Base-by-base conservation (phyloP, 2,329 filamentous ascomycete genomes). In the Cladophialophora chaetospira region DNA sequence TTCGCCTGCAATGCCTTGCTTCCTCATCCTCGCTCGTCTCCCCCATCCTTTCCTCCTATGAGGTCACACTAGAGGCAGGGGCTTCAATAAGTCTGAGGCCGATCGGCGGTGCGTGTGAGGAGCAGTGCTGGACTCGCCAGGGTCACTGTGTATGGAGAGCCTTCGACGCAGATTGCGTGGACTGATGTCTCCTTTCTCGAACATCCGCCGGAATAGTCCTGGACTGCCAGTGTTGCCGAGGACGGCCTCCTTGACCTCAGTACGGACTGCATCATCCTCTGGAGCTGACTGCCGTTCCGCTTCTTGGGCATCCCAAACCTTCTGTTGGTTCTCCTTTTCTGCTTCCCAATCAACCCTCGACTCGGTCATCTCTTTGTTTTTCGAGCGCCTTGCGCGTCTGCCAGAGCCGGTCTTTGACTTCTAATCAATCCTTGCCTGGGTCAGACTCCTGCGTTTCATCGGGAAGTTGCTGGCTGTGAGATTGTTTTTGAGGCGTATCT, bases 401-500 rank as follows among this genome's bases (percentile, higher is more conserved):
- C 26, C n/a, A 26, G 10, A 15, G 19, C 44, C 13, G 35, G 28
- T 35, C 3, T 38, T 29, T 35, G 44, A 55, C 33, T 29, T 29
- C 50, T 45, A 66, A 35, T 66, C 64, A 53, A 66, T 66, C 38
- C 64, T 60, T 11, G 64, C 64, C 44, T 66, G 64, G 3, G 58
- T 62, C 55, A 66, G 55, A 53, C 62, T 60, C 45, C 45, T 61
- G n/a, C 64, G 61, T 45, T 65, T 64, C 11, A 46, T 52, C 5
- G 60, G 56, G 13, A 66, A 28, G 47, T 49, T 45, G 36, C 53
- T 58, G 17, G 62, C 59, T 1, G 50, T 58, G 21, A 96, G 79
- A 65, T 95, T 93, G 73, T 96, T 96, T 61, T 90, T 86, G 63
- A 94, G 83, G 57, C 85, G 85, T 58, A 89, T 77, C 40, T 85